phyloP scores from a whole-genome alignment of 192 early-diverging fungal species.

The Umbelopsis vinacea region DNA sequence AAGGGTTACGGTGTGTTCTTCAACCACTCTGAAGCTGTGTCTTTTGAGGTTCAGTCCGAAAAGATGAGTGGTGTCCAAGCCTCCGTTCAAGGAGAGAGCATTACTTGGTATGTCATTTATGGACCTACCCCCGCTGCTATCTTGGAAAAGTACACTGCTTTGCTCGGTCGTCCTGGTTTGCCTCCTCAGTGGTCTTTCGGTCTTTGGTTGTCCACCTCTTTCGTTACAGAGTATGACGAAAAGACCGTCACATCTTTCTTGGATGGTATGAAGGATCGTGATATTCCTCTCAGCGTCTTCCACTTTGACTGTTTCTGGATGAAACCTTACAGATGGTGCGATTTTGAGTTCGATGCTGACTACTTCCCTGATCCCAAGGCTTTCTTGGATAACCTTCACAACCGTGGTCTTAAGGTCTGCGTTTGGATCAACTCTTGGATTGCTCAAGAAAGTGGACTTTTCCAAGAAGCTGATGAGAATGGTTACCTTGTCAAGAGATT shows the following conservation, averaged over 20 bases:
- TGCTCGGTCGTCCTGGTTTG: constrained; percentile 2
- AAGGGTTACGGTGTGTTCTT: constrained; percentile 19
- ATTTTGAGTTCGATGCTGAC: constrained; percentile 24
- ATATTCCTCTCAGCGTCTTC: constrained; percentile 25
- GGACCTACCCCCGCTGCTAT: constrained; percentile 10
- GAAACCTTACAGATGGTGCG: constrained; percentile 24
- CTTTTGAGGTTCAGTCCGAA: constrained; percentile 15
- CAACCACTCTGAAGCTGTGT: constrained; percentile 16
- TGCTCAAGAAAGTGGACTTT: constrained; percentile 8
- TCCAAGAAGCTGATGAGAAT: constrained; percentile 17
- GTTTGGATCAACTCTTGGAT: constrained; percentile 29
- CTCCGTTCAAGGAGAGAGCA: constrained; percentile 6
- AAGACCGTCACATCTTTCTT: constrained; percentile 25
- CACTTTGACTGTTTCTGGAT: constrained; percentile 34
- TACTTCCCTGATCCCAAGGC: constrained; percentile 24
- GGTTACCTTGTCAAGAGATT: constrained; percentile 25
- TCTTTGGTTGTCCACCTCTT: constrained; percentile 20
- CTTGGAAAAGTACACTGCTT: constrained; percentile 14
- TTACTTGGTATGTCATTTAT: constrained; percentile 18
- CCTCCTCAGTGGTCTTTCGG: constrained; percentile 22
- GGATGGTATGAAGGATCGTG: constrained; percentile 22
- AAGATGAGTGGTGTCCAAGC: neutral
- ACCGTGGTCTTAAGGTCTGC: constrained; percentile 25
- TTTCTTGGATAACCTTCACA: constrained; percentile 4
- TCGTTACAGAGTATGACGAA: constrained; percentile 25